Evolutionary conservation across 371 early-diverging fungal species (phyloP).

Genomic region (Apophysomyces variabilis): DNA sequence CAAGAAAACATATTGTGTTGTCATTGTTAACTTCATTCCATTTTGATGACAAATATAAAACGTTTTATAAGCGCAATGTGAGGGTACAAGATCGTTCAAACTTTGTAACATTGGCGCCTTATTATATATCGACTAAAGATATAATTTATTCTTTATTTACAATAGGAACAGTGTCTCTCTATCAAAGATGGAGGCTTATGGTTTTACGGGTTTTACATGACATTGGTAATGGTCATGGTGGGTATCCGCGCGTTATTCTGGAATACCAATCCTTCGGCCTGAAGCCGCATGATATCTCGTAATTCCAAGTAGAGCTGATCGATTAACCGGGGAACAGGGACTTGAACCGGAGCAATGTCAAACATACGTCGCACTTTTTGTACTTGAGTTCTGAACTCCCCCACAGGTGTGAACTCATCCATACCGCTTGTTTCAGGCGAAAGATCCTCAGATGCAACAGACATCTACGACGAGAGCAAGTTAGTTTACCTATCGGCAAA

Average conservation of each 20-base stretch:
- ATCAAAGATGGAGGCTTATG: no score
- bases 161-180: no score
- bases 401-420: slow-evolving; percentile 21
- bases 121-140: no score
- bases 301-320: slow-evolving; percentile 51
- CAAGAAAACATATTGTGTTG: no score
- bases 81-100: no score
- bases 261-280: slow-evolving; percentile 38
- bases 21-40: no score
- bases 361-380: slow-evolving; percentile 45
- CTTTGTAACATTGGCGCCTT: no score
- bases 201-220: not conserved
- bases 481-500: not conserved
- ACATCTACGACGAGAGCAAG: not conserved
- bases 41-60: no score
- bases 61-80: no score
- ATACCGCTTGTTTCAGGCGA: slow-evolving; percentile 13
- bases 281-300: slow-evolving; percentile 52
- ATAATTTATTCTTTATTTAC: no score
- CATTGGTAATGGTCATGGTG: not conserved
- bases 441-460: not conserved
- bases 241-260: slow-evolving; percentile 5
- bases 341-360: slow-evolving; percentile 47
- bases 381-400: slow-evolving; percentile 34
- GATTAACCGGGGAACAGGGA: slow-evolving; percentile 38